Conservation (phyloP, 441 rosid species). For the Eutrema salsugineum region DNA sequence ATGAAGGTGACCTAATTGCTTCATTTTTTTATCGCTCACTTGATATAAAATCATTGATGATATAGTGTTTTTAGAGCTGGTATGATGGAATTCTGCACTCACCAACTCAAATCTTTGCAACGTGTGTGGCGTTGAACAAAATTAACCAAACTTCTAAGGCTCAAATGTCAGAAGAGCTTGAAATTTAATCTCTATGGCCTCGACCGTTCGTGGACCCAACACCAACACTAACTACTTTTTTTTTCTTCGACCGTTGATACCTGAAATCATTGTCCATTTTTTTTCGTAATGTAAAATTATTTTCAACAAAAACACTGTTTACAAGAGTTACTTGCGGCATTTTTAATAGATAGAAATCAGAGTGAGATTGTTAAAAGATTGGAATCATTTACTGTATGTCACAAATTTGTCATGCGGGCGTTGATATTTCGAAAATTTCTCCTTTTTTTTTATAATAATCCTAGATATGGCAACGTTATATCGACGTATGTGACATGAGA, state of each 20-base stretch:
- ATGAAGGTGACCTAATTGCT: too few relatives aligned
- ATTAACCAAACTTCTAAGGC: slow-evolving; percentile 8
- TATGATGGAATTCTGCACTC: slow-evolving; percentile 14
- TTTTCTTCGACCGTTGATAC: not conserved
- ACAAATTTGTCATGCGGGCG: slow-evolving; percentile 13
- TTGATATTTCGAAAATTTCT: not conserved
- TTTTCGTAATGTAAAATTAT: too few relatives aligned
- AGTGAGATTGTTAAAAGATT: too few relatives aligned
- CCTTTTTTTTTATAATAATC: not conserved
- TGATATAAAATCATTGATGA: not conserved
- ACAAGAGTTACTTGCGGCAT: too few relatives aligned
- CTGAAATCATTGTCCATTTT: not conserved
- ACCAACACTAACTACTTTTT: not conserved
- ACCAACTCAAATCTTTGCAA: slow-evolving; percentile 2
- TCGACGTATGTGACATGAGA: not conserved
- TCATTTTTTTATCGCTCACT: too few relatives aligned
- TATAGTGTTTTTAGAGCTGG: not conserved
- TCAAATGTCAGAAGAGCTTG: slow-evolving; percentile 18
- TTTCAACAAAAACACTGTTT: too few relatives aligned
- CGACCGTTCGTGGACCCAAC: slow-evolving; percentile 15
- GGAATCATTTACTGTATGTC: not conserved
- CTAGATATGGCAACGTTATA: not conserved
- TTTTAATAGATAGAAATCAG: too few relatives aligned
- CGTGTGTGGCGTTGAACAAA: slow-evolving; percentile 7
- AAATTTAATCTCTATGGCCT: slow-evolving; percentile 2